A percentile compares a stretch with the other conserved stretches of the same genome.
Evolutionary conservation across 2,329 filamentous ascomycete genomes (phyloP).

Genomic region (Alternaria novae-zelandiae): DNA sequence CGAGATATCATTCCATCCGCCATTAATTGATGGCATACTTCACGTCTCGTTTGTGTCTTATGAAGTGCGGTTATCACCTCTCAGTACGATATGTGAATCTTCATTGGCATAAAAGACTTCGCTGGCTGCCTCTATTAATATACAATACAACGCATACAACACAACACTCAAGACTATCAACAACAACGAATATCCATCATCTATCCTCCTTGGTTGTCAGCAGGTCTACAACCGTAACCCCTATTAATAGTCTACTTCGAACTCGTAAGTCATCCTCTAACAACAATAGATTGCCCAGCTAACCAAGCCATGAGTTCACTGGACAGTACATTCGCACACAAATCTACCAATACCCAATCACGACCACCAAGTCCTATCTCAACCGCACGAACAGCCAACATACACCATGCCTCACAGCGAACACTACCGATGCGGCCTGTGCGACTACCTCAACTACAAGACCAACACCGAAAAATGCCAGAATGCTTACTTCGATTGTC

Average conservation of each 20-base stretch:
- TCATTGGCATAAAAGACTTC: no score
- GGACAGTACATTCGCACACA: neutral
- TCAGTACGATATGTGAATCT: neutral
- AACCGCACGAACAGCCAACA: neutral
- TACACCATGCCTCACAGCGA: neutral
- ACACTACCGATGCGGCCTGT: neutral
- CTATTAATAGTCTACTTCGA: neutral
- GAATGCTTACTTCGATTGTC: neutral
- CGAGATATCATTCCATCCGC: neutral
- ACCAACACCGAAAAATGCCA: neutral
- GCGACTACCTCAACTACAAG: neutral
- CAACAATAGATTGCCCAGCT: neutral
- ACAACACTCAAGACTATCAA: neutral
- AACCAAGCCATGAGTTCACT: neutral
- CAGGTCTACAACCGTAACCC: neutral
- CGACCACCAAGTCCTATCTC: neutral
- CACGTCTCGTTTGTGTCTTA: neutral
- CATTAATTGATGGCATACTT: neutral
- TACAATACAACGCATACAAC: neutral
- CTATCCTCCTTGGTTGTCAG: neutral
- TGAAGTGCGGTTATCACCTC: neutral
- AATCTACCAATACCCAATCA: neutral
- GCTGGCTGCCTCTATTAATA: neutral
- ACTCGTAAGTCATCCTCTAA: neutral
- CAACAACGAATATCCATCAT: neutral